These are phyloP conservation scores for Stylosanthes scabra DNA, from an alignment of 331 rosid genomes.

Conservation along the genomic window DNA sequence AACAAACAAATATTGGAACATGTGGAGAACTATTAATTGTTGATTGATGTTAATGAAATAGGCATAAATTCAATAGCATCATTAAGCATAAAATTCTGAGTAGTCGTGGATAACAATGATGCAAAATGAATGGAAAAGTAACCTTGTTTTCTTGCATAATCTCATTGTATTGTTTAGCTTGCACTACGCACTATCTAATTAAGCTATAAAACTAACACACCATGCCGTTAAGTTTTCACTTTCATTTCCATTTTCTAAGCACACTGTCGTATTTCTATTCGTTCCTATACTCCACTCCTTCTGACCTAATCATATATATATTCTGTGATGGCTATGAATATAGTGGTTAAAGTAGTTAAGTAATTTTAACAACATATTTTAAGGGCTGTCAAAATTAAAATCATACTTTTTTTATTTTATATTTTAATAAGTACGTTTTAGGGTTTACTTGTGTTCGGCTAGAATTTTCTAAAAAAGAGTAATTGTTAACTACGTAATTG, in stretches of 20 bases:
- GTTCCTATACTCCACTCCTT: constrained; percentile 39
- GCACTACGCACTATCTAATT: constrained; percentile 35
- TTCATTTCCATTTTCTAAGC: constrained; percentile 45
- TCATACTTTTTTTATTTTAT: too few relatives aligned
- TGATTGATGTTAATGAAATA: background rate
- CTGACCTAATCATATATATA: constrained; percentile 45
- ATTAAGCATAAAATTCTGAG: constrained; percentile 30
- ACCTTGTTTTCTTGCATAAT: constrained; percentile 40
- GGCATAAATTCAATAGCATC: constrained; percentile 34
- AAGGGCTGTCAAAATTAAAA: too few relatives aligned
- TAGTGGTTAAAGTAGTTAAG: too few relatives aligned
- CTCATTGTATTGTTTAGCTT: constrained; percentile 29
- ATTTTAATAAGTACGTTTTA: too few relatives aligned
- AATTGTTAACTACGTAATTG: constrained; percentile 17
- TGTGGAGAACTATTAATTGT: constrained; percentile 14
- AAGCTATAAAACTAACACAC: constrained; percentile 9
- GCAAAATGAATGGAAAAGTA: constrained; percentile 49
- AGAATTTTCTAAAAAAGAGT: too few relatives aligned
- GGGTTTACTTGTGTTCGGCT: too few relatives aligned
- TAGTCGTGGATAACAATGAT: constrained; percentile 43
- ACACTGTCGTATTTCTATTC: constrained; percentile 51
- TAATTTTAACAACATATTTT: constrained; percentile 20
- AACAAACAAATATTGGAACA: background rate
- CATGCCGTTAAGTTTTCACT: constrained; percentile 58
- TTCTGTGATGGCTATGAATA: background rate